Percentiles rank a stretch among this genome's conserved stretches.
Conservation (phyloP, 345 rosid species). For the Citrus cavaleriei region DNA sequence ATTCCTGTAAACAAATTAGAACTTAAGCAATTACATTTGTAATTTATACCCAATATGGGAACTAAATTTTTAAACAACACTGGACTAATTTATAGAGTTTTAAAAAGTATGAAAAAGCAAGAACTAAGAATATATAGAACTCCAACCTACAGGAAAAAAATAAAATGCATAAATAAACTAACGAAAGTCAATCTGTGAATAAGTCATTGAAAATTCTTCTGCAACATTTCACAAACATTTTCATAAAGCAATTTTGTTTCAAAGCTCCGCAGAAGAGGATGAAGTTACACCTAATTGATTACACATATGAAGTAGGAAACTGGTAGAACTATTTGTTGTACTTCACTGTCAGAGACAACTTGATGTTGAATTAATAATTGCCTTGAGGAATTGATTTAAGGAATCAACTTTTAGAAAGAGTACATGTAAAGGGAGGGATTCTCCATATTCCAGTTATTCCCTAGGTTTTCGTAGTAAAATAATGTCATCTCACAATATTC, state of each 20-base stretch:
- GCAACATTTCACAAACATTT: neutral
- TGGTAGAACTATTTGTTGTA: neutral
- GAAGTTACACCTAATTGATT: neutral
- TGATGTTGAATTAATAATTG: neutral
- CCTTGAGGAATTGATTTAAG: neutral
- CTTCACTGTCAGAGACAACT: neutral
- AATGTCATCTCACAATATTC: neutral
- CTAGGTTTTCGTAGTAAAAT: neutral
- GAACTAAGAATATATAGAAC: neutral
- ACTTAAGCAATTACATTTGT: conserved; percentile 1
- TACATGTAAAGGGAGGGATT: neutral
- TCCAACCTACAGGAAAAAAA: neutral
- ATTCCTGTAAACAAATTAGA: conserved; percentile 38
- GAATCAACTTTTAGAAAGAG: neutral
- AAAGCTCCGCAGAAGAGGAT: neutral
- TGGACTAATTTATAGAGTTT: neutral
- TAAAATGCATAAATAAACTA: neutral
- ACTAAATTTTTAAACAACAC: neutral
- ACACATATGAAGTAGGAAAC: neutral
- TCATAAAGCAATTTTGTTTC: neutral
- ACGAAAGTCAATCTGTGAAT: neutral
- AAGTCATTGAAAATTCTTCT: neutral
- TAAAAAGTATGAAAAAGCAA: neutral
- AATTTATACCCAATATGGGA: neutral
- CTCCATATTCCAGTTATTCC: neutral